A percentile compares a stretch with the other conserved stretches of the same genome.
These are phyloP conservation scores for Talaromyces wortmannii DNA, from an alignment of 495 filamentous ascomycete genomes.

Conservation along the genomic window DNA sequence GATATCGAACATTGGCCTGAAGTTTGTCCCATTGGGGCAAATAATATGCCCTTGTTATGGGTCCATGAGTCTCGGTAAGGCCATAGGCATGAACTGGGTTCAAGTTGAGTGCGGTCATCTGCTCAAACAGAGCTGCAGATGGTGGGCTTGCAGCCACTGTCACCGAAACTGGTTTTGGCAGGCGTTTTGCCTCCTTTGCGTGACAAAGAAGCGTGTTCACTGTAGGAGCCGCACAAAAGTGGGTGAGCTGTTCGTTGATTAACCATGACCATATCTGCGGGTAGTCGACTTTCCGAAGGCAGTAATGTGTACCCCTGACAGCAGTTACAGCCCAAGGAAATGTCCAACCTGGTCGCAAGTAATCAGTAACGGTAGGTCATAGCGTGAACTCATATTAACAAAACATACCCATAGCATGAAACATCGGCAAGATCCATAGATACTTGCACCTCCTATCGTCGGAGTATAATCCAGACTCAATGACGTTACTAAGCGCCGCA, in stretches of 20 bases:
- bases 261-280: conserved; percentile 82
- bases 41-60: conserved; percentile 87
- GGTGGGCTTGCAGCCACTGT: conserved; percentile 94
- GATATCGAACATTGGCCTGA: conserved; percentile 64
- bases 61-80: conserved; percentile 91
- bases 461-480: conserved; percentile 79
- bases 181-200: conserved; percentile 56
- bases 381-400: not conserved
- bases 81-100: conserved; percentile 93
- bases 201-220: conserved; percentile 91
- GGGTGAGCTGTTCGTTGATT: conserved; percentile 76
- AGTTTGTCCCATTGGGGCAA: conserved; percentile 77
- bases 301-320: conserved; percentile 89
- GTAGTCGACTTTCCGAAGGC: conserved; percentile 91
- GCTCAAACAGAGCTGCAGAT: conserved; percentile 79
- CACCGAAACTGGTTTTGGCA: conserved; percentile 70
- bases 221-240: conserved; percentile 93
- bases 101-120: conserved; percentile 83
- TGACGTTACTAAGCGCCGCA: conserved; percentile 73
- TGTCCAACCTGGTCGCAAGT: conserved; percentile 51
- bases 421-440: conserved; percentile 93
- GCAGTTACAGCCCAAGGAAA: conserved; percentile 87
- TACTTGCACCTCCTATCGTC: conserved; percentile 63
- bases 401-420: conserved; percentile 73
- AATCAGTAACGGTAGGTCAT: not conserved